Percentiles rank a stretch among this genome's conserved stretches.
These are phyloP conservation scores for Apostasia ramifera DNA, from an alignment of 106 monocot genomes.

Conservation along the genomic window DNA sequence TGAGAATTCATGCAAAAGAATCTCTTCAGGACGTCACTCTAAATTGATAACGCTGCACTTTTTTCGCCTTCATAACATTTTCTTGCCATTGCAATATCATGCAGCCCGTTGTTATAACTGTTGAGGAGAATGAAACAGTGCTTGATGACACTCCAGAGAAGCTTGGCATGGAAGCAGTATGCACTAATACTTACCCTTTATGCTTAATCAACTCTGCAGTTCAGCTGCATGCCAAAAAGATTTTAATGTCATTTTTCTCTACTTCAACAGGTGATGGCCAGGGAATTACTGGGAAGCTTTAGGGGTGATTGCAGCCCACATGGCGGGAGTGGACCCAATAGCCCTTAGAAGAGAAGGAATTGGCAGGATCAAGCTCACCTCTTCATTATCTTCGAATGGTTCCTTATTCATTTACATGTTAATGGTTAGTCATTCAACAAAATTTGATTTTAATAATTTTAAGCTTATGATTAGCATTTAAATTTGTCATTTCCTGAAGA, in stretches of 20 bases:
- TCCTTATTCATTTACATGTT: no score
- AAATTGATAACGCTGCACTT: no score
- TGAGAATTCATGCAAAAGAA: no score
- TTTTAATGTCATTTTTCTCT: neutral
- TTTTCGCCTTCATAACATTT: no score
- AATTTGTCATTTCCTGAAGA: no score
- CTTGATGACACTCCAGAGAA: slow-evolving; percentile 82
- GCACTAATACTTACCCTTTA: neutral
- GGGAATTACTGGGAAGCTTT: slow-evolving; percentile 94
- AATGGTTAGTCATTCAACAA: no score
- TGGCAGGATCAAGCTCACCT: slow-evolving; percentile 24
- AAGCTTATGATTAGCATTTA: no score
- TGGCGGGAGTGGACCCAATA: slow-evolving; percentile 75
- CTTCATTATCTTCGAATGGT: neutral
- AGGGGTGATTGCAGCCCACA: slow-evolving; percentile 90
- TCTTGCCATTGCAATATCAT: no score
- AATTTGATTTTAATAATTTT: no score
- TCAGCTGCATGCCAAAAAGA: neutral
- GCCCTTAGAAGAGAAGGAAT: slow-evolving; percentile 68
- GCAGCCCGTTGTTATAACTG: slow-evolving; percentile 71
- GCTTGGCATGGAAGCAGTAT: slow-evolving; percentile 75
- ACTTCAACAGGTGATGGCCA: slow-evolving; percentile 45
- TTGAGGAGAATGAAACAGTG: slow-evolving; percentile 83
- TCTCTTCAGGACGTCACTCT: no score
- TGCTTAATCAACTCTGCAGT: neutral